A percentile compares a stretch with the other conserved stretches of the same genome.
Conservation (phyloP, 257 asterid species). For the Solanum megistacrolobum region DNA sequence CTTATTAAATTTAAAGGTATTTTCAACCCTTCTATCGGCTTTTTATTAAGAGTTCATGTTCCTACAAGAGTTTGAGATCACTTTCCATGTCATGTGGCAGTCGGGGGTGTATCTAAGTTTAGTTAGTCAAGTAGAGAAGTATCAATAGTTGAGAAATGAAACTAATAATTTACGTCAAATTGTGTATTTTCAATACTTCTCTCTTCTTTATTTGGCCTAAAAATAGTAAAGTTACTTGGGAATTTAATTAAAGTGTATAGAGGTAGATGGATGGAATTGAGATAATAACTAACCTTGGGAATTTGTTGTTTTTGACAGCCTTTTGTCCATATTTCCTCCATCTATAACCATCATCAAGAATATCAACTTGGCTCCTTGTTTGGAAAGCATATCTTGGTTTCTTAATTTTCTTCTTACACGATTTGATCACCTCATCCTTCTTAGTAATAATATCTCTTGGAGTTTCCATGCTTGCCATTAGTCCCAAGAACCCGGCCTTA, state of each 20-base stretch:
- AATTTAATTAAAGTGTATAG: not conserved
- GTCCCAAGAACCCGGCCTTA: not conserved
- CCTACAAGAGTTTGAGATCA: not conserved
- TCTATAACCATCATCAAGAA: constrained; percentile 15
- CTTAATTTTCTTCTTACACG: not conserved
- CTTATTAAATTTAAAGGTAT: not conserved
- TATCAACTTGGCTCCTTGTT: constrained; percentile 15
- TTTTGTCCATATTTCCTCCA: constrained; percentile 18
- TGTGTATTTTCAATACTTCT: not conserved
- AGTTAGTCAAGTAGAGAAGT: too few species aligned
- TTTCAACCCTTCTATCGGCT: not conserved
- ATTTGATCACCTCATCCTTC: not conserved
- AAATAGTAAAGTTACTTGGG: not conserved
- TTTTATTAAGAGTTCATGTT: not conserved
- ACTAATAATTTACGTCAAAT: too few species aligned
- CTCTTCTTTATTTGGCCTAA: not conserved
- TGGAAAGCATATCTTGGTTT: constrained; percentile 7
- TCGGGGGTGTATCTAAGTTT: not conserved
- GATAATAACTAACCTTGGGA: constrained; percentile 4
- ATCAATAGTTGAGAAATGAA: not conserved
- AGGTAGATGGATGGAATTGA: not conserved
- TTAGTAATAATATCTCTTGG: not conserved
- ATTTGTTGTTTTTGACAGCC: constrained; percentile 12
- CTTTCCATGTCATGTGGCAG: not conserved
- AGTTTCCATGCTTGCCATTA: constrained; percentile 1